Base-by-base conservation (phyloP, 2,329 filamentous ascomycete genomes). In the Thelonectria rubi region DNA sequence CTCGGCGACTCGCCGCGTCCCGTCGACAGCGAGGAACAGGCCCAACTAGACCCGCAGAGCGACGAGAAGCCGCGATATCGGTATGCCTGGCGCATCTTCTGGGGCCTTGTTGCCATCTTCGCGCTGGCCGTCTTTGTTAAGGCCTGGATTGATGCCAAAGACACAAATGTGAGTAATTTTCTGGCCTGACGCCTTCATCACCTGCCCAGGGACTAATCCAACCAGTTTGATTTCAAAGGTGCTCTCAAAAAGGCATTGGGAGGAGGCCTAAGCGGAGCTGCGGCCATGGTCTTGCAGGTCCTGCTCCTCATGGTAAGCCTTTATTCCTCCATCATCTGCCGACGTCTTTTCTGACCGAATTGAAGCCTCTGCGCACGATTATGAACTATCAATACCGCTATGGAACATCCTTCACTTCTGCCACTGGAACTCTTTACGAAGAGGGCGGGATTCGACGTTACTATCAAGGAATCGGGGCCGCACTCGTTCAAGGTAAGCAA, bases 321-420 rank as follows among this genome's bases (percentile, higher is more conserved):
- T 2, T 5, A 0, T 1, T 0, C 8, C 3, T 12, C 5, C 11
- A 15, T 18, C 2, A 9, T 20, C 1, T 10, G 1, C 30, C 7
- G 1, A 1, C n/a, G 14, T 26, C 8, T 14, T 1, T 0, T 2
- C 17, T 64, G 1, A 64, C 7, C 8, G 0, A 1, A 2, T 1
- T 2, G 4, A 48, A 82, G 80, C 81, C 81, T 3, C 70, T 83
- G 3, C 76, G 81, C 5, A 83, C 81, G 0, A 80, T 82, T 12
- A 83, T 83, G 81, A 83, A 83, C 69, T 83, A 82, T 46, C 81
- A 83, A 61, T 83, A 83, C 55, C 80, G 81, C 2, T 80, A 78
- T 40, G 81, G 81, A 1, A 77, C 75, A 0, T 74, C 77, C 0
- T 82, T 83, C 56, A 75, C 73, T 3, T 52, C 65, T 1, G 79